These are phyloP conservation scores for Saccharomyces pastorianus DNA, from an alignment of 1,139 yeast species.

Conservation along the genomic window DNA sequence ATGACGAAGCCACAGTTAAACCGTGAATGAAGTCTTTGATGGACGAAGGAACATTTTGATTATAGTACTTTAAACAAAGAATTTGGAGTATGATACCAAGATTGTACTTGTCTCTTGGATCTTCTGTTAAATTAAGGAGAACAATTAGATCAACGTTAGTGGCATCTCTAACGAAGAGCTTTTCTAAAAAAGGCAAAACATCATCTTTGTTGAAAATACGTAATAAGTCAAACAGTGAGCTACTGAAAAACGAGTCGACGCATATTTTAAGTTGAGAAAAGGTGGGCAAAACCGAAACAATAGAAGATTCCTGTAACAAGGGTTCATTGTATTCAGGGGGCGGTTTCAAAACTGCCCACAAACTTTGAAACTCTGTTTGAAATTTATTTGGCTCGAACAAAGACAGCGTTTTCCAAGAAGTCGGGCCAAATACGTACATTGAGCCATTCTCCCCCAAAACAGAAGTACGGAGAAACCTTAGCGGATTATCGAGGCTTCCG, in stretches of 20 bases:
- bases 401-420: slow-evolving; percentile 20
- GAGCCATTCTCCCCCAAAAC: slow-evolving; percentile 5
- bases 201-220: slow-evolving; percentile 18
- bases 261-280: slow-evolving; percentile 11
- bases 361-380: slow-evolving; percentile 14
- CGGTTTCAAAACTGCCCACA: slow-evolving; percentile 17
- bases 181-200: slow-evolving; percentile 12
- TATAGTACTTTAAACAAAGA: slow-evolving; percentile 12
- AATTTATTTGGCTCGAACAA: slow-evolving; percentile 15
- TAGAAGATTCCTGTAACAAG: not conserved
- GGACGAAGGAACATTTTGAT: slow-evolving; percentile 12
- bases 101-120: slow-evolving; percentile 16
- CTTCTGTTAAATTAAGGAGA: slow-evolving; percentile 2
- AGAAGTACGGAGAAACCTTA: not conserved
- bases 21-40: slow-evolving; percentile 13
- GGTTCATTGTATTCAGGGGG: not conserved
- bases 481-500: not conserved
- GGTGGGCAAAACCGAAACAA: slow-evolving; percentile 12
- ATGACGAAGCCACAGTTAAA: slow-evolving; percentile 12
- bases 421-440: slow-evolving; percentile 20
- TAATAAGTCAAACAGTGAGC: slow-evolving; percentile 17
- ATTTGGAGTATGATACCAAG: slow-evolving; percentile 20
- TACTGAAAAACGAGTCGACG: slow-evolving; percentile 14
- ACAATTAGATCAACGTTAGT: not conserved
- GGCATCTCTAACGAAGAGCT: not conserved